Percentiles rank a stretch among this genome's conserved stretches.
phyloP scores from a whole-genome alignment of 1,139 yeast genomes.

The Candida freyschussii region DNA sequence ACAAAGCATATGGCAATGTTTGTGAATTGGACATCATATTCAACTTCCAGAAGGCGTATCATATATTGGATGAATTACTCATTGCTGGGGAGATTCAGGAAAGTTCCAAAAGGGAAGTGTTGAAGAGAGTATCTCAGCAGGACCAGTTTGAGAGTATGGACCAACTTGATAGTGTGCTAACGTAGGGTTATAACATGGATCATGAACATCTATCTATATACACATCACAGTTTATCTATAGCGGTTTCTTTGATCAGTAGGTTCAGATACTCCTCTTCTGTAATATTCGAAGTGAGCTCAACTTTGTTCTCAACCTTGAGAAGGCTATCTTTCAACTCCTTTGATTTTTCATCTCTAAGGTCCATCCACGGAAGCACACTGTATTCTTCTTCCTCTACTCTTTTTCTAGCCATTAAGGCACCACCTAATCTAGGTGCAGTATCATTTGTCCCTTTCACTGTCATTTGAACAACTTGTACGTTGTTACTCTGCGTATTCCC shows the following conservation, averaged over 20 bases:
- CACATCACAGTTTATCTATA: conserved; percentile 5
- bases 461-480: conserved; percentile 66
- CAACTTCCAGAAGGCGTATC: conserved; percentile 91
- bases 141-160: conserved; percentile 70
- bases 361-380: conserved; percentile 44
- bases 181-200: conserved; percentile 19
- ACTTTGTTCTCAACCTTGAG: conserved; percentile 21
- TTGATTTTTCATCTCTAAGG: conserved; percentile 34
- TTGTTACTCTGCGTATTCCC: conserved; percentile 40
- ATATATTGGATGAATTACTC: conserved; percentile 82
- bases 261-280: conserved; percentile 32
- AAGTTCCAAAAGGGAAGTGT: conserved; percentile 73
- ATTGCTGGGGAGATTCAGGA: conserved; percentile 82
- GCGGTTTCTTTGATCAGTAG: conserved; percentile 24
- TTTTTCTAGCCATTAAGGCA: conserved; percentile 67
- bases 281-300: conserved; percentile 29
- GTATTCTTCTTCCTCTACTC: conserved; percentile 72
- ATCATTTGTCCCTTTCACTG: conserved; percentile 65
- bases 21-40: conserved; percentile 91
- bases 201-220: not conserved
- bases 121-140: conserved; percentile 73
- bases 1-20: conserved; percentile 92
- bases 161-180: conserved; percentile 41
- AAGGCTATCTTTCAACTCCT: conserved; percentile 31
- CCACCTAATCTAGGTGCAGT: conserved; percentile 67